Conservation (phyloP, 176 grass and related monocot genomes). For the Themeda triandra region DNA sequence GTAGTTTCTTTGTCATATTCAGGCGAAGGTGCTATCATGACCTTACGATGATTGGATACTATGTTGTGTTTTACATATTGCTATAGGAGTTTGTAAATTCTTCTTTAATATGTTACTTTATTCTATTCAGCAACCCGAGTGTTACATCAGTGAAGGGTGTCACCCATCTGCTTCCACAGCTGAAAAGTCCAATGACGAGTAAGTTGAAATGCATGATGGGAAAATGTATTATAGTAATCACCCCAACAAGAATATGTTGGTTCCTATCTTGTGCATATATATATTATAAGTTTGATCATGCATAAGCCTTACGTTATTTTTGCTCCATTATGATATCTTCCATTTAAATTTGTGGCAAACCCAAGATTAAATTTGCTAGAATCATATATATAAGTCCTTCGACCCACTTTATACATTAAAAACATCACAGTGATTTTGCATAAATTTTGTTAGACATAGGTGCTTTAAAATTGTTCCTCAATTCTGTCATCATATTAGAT, state of each 20-base stretch:
- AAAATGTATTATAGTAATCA: neutral
- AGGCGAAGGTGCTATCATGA: neutral
- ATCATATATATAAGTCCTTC: too few relatives aligned
- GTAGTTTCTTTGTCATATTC: neutral
- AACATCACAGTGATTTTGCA: too few relatives aligned
- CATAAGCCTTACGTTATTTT: too few relatives aligned
- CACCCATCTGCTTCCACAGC: neutral
- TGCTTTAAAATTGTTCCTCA: too few relatives aligned
- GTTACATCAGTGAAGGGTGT: neutral
- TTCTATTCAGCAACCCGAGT: neutral
- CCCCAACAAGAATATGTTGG: neutral
- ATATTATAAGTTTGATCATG: accelerated
- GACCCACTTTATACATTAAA: too few relatives aligned
- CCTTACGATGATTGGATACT: neutral
- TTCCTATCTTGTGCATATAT: neutral
- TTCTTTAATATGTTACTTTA: neutral
- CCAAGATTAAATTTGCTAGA: too few relatives aligned
- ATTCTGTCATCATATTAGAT: too few relatives aligned
- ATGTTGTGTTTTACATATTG: neutral
- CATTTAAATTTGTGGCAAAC: too few relatives aligned
- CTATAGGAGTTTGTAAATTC: neutral
- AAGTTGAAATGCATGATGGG: neutral
- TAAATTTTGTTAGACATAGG: too few relatives aligned
- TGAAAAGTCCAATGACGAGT: neutral
- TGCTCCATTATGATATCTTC: accelerated